Conservation (phyloP, 2,329 filamentous ascomycete genomes). For the Furcasterigmium sp. region DNA sequence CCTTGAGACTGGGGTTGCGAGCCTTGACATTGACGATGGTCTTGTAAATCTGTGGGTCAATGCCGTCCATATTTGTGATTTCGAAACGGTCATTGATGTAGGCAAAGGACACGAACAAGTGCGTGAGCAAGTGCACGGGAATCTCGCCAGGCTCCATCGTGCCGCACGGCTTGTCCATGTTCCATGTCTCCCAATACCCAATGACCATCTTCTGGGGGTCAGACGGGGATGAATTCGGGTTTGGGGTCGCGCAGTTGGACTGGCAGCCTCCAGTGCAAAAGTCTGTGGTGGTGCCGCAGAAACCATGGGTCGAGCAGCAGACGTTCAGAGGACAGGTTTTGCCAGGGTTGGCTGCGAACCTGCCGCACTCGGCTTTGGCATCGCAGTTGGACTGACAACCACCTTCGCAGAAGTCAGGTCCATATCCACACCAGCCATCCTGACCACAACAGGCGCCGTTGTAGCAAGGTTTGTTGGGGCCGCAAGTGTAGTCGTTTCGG, state of each 20-base stretch:
- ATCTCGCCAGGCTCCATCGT: not conserved
- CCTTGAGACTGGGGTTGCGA: not conserved
- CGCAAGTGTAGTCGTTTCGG: no score
- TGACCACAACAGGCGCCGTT: not conserved
- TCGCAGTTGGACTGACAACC: not conserved
- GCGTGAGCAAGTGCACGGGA: not conserved
- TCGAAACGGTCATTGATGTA: not conserved
- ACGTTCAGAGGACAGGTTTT: not conserved
- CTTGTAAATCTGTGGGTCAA: not conserved
- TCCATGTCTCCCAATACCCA: not conserved
- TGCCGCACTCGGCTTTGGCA: not conserved
- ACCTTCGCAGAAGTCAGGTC: not conserved
- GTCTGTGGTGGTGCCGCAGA: not conserved
- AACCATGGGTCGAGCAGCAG: not conserved
- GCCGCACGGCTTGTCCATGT: not conserved
- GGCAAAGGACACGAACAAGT: not conserved
- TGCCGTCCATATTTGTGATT: not conserved
- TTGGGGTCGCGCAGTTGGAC: not conserved
- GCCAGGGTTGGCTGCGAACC: not conserved
- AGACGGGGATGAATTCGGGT: not conserved
- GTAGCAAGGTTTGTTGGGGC: no score
- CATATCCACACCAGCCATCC: not conserved
- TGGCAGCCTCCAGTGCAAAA: not conserved
- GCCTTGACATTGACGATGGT: not conserved
- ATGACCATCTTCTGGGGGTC: not conserved